Evolutionary conservation across 768 basidiomycete genomes (phyloP), one percentile per base, ranked within the genome.

Genomic region (Termitomyces sp.): DNA sequence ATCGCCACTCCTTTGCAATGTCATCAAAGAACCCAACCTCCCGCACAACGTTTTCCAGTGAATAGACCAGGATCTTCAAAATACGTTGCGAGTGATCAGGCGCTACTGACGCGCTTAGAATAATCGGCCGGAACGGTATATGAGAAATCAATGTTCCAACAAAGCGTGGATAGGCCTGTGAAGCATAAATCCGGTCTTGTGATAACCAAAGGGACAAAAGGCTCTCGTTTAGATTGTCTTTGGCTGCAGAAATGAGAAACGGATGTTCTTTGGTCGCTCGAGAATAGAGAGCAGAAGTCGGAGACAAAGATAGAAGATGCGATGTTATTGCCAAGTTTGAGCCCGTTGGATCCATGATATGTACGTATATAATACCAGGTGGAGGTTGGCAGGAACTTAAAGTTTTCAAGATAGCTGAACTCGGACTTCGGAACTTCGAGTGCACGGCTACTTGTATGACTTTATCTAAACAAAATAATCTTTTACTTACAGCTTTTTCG

Each of bases 121-220:
- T 65, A 8, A 71, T 61, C 1, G 73, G 71, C 28, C 76, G 70
- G 67, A 82, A 81, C 2, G 86, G 86, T 61, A 91, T 84, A 39
- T 79, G 78, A 7, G 84, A 67, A 63, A 92, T 86, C 51, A 91
- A 80, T 2, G 80, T 72, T 32, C 87, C 88, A 64, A 90, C 84
- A 75, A 89, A 89, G 56, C 82, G 82, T 15, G 90, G 88, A 69
- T 91, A 91, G 1, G 87, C 90, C 58, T 87, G 84, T 1, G 84
- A 83, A 35, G 89, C 90, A 70, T 91, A 92, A 58, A 88, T 82
- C 54, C 85, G 81, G 70, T 92, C 90, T 65, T 92, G 90, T 15
- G 83, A 79, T 60, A 91, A 81, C 82, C 86, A 91, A 52, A 86
- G 74, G 1, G 80, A 77, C 16, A 92, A 81, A 28, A 79, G 76